Conservation (phyloP, 768 basidiomycete species). For the Phlebiopsis gigantea region DNA sequence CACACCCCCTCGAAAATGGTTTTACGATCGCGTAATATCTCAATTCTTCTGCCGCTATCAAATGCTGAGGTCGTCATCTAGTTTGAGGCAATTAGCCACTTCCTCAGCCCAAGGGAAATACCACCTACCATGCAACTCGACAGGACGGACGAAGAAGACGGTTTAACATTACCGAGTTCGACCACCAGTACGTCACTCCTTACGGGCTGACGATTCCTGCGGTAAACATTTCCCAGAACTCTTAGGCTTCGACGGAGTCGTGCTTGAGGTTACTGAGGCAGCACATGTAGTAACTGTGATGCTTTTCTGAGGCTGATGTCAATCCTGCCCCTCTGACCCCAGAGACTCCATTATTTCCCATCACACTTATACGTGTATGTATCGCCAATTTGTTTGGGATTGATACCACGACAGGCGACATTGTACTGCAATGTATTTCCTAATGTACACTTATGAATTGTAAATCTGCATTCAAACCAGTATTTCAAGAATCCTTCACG, state of each 20-base stretch:
- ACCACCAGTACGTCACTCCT: slow-evolving; percentile 52
- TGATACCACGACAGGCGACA: neutral
- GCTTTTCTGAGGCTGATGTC: slow-evolving; percentile 37
- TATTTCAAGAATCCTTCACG: slow-evolving; percentile 24
- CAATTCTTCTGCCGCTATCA: neutral
- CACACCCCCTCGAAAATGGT: slow-evolving; percentile 68
- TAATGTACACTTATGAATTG: neutral
- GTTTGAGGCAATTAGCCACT: slow-evolving; percentile 78
- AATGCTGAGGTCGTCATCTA: slow-evolving; percentile 21
- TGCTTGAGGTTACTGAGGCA: slow-evolving; percentile 72
- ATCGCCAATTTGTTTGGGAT: neutral
- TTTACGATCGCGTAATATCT: slow-evolving; percentile 55
- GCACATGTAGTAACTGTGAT: slow-evolving; percentile 74
- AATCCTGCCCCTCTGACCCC: no score
- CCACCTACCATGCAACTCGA: slow-evolving; percentile 80
- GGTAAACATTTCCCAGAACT: slow-evolving; percentile 32
- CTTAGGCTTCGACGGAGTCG: slow-evolving; percentile 76
- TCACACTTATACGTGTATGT: neutral
- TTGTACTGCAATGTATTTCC: neutral
- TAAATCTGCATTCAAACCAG: neutral
- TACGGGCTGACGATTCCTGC: neutral
- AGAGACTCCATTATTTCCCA: no score
- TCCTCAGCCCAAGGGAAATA: slow-evolving; percentile 66
- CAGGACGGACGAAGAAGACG: slow-evolving; percentile 71
- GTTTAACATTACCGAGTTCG: slow-evolving; percentile 60